Percentiles rank a stretch among this genome's conserved stretches.
phyloP scores from a whole-genome alignment of 2,329 filamentous ascomycete genomes.

The Hypomyces perniciosus region DNA sequence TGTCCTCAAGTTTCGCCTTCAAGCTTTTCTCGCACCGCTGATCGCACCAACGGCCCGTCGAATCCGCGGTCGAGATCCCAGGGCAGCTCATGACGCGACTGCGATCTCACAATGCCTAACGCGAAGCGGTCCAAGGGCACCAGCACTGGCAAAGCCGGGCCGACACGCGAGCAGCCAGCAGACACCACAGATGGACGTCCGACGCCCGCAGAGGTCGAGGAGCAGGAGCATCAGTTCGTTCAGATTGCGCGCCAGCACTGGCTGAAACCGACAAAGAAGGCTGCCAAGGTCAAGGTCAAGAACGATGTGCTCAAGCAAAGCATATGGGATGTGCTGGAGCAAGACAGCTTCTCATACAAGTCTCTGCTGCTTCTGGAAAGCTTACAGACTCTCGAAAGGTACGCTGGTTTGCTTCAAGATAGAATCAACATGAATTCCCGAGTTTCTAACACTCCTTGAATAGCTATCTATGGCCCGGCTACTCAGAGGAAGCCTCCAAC shows the following conservation, averaged over 20 bases:
- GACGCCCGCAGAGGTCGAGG: constrained; percentile 62
- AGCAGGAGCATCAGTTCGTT: constrained; percentile 66
- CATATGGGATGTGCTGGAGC: constrained; percentile 84
- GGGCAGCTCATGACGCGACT: constrained; percentile 9
- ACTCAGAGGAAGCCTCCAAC: constrained; percentile 81
- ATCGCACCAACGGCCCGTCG: not conserved
- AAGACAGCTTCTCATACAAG: constrained; percentile 69
- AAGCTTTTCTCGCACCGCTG: constrained; percentile 1
- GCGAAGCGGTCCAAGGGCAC: constrained; percentile 54
- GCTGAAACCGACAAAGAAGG: constrained; percentile 60
- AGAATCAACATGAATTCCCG: too few species aligned
- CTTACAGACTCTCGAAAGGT: constrained; percentile 82
- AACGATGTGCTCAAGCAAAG: constrained; percentile 80
- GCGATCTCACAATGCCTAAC: constrained; percentile 44
- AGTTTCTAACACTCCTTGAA: constrained; percentile 19
- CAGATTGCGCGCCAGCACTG: constrained; percentile 79
- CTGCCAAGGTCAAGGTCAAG: constrained; percentile 65
- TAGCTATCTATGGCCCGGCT: constrained; percentile 92
- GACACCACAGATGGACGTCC: constrained; percentile 35
- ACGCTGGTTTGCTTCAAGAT: constrained; percentile 10
- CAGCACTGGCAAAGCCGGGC: constrained; percentile 35
- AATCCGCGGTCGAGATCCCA: not conserved
- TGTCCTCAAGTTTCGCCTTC: not conserved
- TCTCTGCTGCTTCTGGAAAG: constrained; percentile 81
- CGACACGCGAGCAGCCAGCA: constrained; percentile 28